Percentiles rank a stretch among this genome's conserved stretches.
phyloP scores from a whole-genome alignment of 768 basidiomycete species.

The Suillus occidentalis region DNA sequence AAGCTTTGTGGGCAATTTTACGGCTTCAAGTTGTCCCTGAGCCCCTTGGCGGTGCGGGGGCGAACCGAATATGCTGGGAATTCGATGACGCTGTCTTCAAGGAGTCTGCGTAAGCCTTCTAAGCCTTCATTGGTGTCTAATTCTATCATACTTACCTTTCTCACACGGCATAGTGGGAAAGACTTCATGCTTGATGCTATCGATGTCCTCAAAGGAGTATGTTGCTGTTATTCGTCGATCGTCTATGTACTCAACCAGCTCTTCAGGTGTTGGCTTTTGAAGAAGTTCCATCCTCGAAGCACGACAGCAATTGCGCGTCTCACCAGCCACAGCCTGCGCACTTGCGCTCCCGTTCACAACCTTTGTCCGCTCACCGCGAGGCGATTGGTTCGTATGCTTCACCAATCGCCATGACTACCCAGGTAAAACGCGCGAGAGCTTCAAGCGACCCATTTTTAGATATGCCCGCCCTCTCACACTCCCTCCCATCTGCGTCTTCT shows the following conservation, averaged over 20 bases:
- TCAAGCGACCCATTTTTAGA: slow-evolving; percentile 82
- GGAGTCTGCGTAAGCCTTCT: slow-evolving; percentile 79
- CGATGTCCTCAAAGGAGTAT: slow-evolving; percentile 84
- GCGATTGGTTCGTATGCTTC: slow-evolving; percentile 35
- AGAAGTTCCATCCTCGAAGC: slow-evolving; percentile 47
- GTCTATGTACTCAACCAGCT: slow-evolving; percentile 10
- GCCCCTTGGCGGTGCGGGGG: slow-evolving; percentile 78
- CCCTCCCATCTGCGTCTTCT: slow-evolving; percentile 55
- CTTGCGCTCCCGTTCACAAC: slow-evolving; percentile 57
- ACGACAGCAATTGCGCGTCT: slow-evolving; percentile 33
- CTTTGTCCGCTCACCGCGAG: slow-evolving; percentile 38
- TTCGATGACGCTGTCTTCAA: slow-evolving; percentile 93
- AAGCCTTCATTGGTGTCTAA: slow-evolving; percentile 14
- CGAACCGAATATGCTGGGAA: slow-evolving; percentile 79
- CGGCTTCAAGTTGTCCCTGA: slow-evolving; percentile 80
- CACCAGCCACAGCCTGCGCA: slow-evolving; percentile 44
- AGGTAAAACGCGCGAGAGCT: slow-evolving; percentile 66
- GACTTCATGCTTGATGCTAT: slow-evolving; percentile 94
- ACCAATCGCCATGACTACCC: slow-evolving; percentile 42
- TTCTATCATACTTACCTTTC: slow-evolving; percentile 16
- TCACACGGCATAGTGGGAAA: slow-evolving; percentile 63
- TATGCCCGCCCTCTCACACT: slow-evolving; percentile 58
- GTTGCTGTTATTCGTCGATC: slow-evolving; percentile 30
- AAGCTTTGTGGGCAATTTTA: slow-evolving; percentile 71
- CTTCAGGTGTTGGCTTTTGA: slow-evolving; percentile 69